Evolutionary conservation across 768 basidiomycete species (phyloP), one percentile per base, ranked within the genome.

Genomic region (Xanthoconium stramineum): DNA sequence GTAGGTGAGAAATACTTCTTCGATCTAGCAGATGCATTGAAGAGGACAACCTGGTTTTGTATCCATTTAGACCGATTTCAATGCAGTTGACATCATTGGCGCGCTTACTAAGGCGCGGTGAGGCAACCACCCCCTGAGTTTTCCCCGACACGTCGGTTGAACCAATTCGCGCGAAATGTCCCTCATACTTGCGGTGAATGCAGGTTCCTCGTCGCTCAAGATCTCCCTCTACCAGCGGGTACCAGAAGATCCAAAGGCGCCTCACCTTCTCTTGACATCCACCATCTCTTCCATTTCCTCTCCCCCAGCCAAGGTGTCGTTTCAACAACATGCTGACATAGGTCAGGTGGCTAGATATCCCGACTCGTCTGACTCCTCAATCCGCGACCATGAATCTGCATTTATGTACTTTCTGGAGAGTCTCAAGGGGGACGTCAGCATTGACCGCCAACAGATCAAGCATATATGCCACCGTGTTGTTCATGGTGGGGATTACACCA

Each of bases 171-270:
- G 28, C 8, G 14, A 5, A n/a, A 68, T 63, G 71, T 62, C 62
- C 19, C 73, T 83, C 57, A 80, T 91, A 52, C 83, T 92, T 28
- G 77, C 90, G 4, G 77, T 86, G 60, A 92, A 92, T 61, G 83
- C 91, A 6, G 91, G 91, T 38, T 91, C 90, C 0, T 93, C 91
- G 2, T 93, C 91, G 6, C 84, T 94, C 74, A 94, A 93, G 74
- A 82, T 89, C 44, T 84, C 88, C 13, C 80, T 94, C 44, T 94
- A 81, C 63, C 61, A 67, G 39, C 67, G 74, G 30, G 61, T 62
- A 30, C 54, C 59, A 19, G 58, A 66, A 1, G 59, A 60, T 52
- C 65, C 72, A 45, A 63, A 66, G 9, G 72, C 70, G 32, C 76
- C 77, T 9, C 72, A 75, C 5, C 77, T 84, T 36, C 53, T 83